Evolutionary conservation across 1,284 basidiomycete genomes (phyloP).

Genomic region (Ceratorhiza oryzae-sativae): DNA sequence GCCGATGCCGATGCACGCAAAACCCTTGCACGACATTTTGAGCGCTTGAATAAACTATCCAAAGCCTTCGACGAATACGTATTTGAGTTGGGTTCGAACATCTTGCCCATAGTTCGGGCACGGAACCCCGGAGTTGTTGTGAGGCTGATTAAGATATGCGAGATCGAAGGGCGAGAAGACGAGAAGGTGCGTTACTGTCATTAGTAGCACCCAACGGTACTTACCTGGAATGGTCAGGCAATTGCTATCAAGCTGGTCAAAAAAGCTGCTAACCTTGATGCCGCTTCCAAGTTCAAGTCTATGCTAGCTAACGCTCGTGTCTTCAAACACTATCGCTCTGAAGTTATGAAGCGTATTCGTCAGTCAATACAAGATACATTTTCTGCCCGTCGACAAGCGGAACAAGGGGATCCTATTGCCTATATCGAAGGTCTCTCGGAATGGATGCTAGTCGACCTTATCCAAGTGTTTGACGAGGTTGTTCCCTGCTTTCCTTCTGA

Average conservation of each 20-base stretch:
- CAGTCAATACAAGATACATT: conserved; percentile 81
- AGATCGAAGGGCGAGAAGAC: conserved; percentile 91
- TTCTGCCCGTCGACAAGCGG: conserved; percentile 68
- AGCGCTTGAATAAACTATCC: conserved; percentile 84
- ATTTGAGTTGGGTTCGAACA: conserved; percentile 75
- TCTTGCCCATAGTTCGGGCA: conserved; percentile 81
- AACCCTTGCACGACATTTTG: conserved; percentile 82
- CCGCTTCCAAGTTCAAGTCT: conserved; percentile 88
- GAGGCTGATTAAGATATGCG: conserved; percentile 90
- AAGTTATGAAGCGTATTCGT: conserved; percentile 82
- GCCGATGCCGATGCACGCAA: conserved; percentile 72
- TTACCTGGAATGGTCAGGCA: conserved; percentile 60
- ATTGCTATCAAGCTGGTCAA: conserved; percentile 93
- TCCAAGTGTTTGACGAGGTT: conserved; percentile 86
- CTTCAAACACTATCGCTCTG: conserved; percentile 96
- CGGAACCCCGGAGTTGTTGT: conserved; percentile 88
- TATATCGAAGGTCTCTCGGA: conserved; percentile 79
- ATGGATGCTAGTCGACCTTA: conserved; percentile 96
- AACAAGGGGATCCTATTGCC: conserved; percentile 67
- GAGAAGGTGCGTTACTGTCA: conserved; percentile 74
- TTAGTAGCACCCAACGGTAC: background rate
- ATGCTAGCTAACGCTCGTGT: conserved; percentile 92
- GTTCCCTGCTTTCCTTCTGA: conserved; percentile 91
- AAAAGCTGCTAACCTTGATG: conserved; percentile 87
- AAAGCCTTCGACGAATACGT: conserved; percentile 89